A percentile compares a stretch with the other conserved stretches of the same genome.
Conservation (phyloP, 2,329 filamentous ascomycete species). For the Rhynchosporium agropyri region DNA sequence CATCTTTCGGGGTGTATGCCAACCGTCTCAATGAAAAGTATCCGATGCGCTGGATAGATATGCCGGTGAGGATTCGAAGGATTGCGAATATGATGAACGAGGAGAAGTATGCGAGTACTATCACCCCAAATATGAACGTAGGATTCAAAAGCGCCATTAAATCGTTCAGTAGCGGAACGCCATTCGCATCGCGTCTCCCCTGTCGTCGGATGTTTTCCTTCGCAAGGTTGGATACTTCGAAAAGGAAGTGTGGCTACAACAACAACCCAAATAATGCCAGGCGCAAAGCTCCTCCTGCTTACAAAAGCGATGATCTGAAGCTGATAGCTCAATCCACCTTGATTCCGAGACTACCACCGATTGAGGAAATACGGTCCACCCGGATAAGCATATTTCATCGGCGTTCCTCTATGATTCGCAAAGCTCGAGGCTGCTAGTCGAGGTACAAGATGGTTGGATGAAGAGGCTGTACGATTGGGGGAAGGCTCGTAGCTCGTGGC, state of each 20-base stretch:
- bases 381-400: constrained; percentile 21
- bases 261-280: background rate
- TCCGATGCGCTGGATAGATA: constrained; percentile 94
- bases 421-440: constrained; percentile 10
- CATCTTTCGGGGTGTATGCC: constrained; percentile 86
- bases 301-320: constrained; percentile 4
- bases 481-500: constrained; percentile 1
- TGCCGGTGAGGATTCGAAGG: constrained; percentile 85
- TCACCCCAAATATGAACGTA: constrained; percentile 82
- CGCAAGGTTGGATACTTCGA: background rate
- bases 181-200: constrained; percentile 27
- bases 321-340: constrained; percentile 3
- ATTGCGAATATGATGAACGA: constrained; percentile 94
- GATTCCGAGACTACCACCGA: constrained; percentile 11
- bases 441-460: constrained; percentile 11
- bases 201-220: background rate
- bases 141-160: constrained; percentile 68
- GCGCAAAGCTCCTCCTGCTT: constrained; percentile 4
- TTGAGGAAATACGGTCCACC: background rate
- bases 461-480: constrained; percentile 8
- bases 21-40: constrained; percentile 90
- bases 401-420: background rate
- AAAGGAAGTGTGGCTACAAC: constrained; percentile 1
- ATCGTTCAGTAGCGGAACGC: constrained; percentile 29
- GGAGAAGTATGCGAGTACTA: constrained; percentile 84